Conservation (phyloP, 306 rosid species). For the Cicer cuneatum region DNA sequence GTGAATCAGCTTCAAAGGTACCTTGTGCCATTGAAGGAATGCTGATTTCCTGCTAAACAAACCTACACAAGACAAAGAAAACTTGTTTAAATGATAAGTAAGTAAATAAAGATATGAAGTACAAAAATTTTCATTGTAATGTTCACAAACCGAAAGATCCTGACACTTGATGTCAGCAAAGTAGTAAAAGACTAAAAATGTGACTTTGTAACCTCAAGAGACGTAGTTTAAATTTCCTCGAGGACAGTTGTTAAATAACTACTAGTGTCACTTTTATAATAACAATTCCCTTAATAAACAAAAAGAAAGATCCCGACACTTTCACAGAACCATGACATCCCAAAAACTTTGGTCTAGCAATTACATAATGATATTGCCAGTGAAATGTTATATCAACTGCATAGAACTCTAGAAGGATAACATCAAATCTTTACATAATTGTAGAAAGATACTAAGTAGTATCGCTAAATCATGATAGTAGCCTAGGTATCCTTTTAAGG, state of each 20-base stretch:
- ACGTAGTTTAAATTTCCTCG: neutral
- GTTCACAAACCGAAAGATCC: neutral
- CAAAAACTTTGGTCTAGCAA: neutral
- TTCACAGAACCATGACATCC: neutral
- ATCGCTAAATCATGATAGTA: neutral
- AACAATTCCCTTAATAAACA: too few relatives aligned
- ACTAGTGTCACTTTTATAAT: too few relatives aligned
- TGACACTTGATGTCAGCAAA: neutral
- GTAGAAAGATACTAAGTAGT: neutral
- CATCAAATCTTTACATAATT: neutral
- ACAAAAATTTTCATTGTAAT: conserved; percentile 3
- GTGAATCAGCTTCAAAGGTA: conserved; percentile 57
- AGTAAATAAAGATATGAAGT: neutral
- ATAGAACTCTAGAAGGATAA: neutral
- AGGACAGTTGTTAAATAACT: too few relatives aligned
- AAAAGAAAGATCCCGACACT: neutral
- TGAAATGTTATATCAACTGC: conserved; percentile 7
- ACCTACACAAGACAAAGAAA: conserved; percentile 7
- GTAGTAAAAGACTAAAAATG: neutral
- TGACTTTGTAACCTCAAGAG: neutral
- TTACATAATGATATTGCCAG: neutral
- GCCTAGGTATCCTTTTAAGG: neutral
- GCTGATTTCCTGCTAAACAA: conserved; percentile 42
- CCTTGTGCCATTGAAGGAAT: conserved; percentile 65
- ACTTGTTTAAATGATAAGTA: neutral